These are phyloP conservation scores for Debaryomyces nepalensis DNA, from an alignment of 1,139 yeast genomes.

Conservation along the genomic window DNA sequence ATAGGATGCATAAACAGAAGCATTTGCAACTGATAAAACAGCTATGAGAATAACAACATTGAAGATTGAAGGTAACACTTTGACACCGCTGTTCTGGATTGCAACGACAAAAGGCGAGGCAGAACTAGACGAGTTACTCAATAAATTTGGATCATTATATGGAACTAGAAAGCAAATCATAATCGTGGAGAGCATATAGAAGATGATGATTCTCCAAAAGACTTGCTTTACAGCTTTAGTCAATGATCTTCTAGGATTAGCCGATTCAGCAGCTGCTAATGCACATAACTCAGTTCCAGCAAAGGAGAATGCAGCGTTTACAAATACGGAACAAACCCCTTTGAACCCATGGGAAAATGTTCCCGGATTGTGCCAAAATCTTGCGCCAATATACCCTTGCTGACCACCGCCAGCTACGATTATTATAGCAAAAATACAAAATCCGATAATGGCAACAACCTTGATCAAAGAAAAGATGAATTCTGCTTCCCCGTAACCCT, in stretches of 20 bases:
- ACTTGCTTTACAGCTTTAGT: constrained; percentile 79
- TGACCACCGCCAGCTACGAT: constrained; percentile 49
- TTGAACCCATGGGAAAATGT: constrained; percentile 65
- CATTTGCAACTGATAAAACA: constrained; percentile 39
- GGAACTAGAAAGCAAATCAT: constrained; percentile 54
- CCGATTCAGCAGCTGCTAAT: constrained; percentile 83
- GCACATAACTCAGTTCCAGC: constrained; percentile 84
- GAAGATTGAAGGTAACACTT: constrained; percentile 37
- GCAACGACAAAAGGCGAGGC: constrained; percentile 24
- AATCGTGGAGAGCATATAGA: constrained; percentile 54
- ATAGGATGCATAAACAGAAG: constrained; percentile 39
- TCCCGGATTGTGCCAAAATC: constrained; percentile 48
- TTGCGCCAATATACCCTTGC: constrained; percentile 46
- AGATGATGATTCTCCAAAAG: constrained; percentile 70
- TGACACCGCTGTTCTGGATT: constrained; percentile 34
- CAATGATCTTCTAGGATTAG: constrained; percentile 66
- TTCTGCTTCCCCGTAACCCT: constrained; percentile 53
- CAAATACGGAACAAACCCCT: constrained; percentile 83
- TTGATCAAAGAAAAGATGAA: constrained; percentile 45
- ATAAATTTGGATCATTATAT: constrained; percentile 21
- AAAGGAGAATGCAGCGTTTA: constrained; percentile 85
- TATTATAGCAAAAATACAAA: constrained; percentile 43
- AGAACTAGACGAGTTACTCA: constrained; percentile 23
- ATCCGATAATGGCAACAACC: constrained; percentile 49
- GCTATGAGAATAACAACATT: constrained; percentile 38